Conservation (phyloP, 495 filamentous ascomycete species). For the Diplogelasinospora grovesii region DNA sequence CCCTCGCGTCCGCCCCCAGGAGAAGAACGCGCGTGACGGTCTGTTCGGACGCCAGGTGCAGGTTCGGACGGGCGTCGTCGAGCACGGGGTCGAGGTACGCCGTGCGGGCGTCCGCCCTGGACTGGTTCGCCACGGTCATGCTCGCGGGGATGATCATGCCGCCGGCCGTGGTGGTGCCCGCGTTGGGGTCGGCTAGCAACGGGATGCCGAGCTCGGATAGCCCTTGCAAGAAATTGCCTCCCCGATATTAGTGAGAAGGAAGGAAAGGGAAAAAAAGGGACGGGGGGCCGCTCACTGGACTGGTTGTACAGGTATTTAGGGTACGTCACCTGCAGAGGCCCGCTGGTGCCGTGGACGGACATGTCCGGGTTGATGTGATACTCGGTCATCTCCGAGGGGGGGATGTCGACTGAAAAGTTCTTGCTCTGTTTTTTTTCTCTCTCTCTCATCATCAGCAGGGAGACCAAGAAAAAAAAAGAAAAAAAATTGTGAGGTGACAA, state of each 20-base stretch:
- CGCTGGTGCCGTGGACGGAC: slow-evolving; percentile 27
- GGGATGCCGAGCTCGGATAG: slow-evolving; percentile 45
- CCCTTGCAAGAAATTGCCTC: slow-evolving; percentile 47
- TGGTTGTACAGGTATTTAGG: slow-evolving; percentile 45
- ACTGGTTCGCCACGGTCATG: slow-evolving; percentile 38
- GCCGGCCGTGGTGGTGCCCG: slow-evolving; percentile 40
- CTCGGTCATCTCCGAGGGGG: slow-evolving; percentile 12
- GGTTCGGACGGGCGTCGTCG: slow-evolving; percentile 38
- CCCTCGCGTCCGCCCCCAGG: slow-evolving; percentile 4
- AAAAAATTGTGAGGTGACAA: no score
- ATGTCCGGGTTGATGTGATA: slow-evolving; percentile 33
- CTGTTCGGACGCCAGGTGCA: slow-evolving; percentile 40
- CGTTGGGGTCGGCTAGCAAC: slow-evolving; percentile 37
- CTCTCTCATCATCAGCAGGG: no score
- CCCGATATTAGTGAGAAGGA: not conserved
- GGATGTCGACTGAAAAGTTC: slow-evolving; percentile 14
- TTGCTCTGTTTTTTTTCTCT: slow-evolving; percentile 9
- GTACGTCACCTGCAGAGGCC: slow-evolving; percentile 47
- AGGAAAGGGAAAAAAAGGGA: no score
- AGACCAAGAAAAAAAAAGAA: no score
- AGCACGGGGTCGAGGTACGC: slow-evolving; percentile 38
- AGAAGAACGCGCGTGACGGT: slow-evolving; percentile 36
- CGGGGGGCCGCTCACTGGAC: slow-evolving; percentile 28
- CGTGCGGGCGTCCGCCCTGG: slow-evolving; percentile 45
- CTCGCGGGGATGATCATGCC: slow-evolving; percentile 41